Percentiles rank a stretch among this genome's conserved stretches.
Evolutionary conservation across 768 basidiomycete genomes (phyloP).

Genomic region (Suillus ampliporus): DNA sequence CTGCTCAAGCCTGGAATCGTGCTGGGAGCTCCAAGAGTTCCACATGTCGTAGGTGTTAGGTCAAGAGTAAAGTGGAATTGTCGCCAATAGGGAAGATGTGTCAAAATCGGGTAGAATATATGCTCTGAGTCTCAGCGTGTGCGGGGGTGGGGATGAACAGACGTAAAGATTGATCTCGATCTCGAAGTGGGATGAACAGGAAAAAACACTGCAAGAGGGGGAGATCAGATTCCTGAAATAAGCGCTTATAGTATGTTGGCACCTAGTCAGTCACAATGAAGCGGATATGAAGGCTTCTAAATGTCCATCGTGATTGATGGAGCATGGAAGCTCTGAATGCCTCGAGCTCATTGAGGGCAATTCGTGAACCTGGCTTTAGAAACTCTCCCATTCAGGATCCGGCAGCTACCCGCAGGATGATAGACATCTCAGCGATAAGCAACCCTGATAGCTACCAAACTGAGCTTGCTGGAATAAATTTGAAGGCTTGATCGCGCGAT

Average conservation of each 20-base stretch:
- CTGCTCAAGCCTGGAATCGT: constrained; percentile 47
- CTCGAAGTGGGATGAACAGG: not conserved
- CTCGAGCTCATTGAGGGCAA: not conserved
- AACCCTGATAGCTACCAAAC: not conserved
- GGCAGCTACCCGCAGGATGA: not conserved
- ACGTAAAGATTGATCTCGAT: not conserved
- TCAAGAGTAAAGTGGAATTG: not conserved
- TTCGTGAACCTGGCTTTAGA: not conserved
- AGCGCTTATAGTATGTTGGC: constrained; percentile 5
- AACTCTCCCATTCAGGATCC: not conserved
- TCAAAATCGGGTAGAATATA: constrained; percentile 4
- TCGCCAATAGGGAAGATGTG: not conserved
- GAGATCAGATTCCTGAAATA: not conserved
- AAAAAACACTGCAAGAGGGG: not conserved
- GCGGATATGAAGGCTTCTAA: constrained; percentile 5
- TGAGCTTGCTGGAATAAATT: not conserved
- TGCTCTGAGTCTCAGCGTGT: not conserved
- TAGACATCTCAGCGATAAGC: not conserved
- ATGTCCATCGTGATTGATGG: constrained; percentile 5
- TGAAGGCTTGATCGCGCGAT: not conserved
- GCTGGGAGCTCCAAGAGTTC: constrained; percentile 29
- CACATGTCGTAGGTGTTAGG: constrained; percentile 15
- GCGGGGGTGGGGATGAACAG: not conserved
- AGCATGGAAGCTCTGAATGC: constrained; percentile 2
- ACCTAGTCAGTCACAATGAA: constrained; percentile 2